A percentile compares a stretch with the other conserved stretches of the same genome.
These are phyloP conservation scores for Colletotrichum acutatum DNA, from an alignment of 2,329 filamentous ascomycete genomes.

Conservation along the genomic window DNA sequence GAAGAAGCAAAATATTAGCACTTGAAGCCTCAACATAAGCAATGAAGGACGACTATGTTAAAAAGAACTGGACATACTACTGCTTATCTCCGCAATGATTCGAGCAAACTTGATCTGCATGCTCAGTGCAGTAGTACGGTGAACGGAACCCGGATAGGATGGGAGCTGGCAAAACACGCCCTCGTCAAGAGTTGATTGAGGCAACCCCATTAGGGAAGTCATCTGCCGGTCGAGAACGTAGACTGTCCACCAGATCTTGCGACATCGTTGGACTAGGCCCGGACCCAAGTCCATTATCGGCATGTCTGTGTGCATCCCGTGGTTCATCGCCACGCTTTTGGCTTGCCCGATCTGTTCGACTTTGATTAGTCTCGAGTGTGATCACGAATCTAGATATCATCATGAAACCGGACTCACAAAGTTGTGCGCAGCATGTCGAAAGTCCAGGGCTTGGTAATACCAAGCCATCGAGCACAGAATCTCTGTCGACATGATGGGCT, in stretches of 20 bases:
- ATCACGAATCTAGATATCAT: too few relatives aligned
- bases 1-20: not conserved
- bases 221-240: constrained; percentile 65
- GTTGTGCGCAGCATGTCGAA: constrained; percentile 56
- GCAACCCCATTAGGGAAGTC: constrained; percentile 64
- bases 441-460: constrained; percentile 63
- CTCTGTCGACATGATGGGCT: constrained; percentile 59
- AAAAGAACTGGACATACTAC: constrained; percentile 38
- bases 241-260: constrained; percentile 65
- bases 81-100: constrained; percentile 45
- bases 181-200: constrained; percentile 59
- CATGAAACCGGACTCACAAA: constrained; percentile 46
- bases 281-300: constrained; percentile 53
- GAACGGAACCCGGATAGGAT: constrained; percentile 41
- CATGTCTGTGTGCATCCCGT: constrained; percentile 66
- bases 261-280: constrained; percentile 54
- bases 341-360: constrained; percentile 58
- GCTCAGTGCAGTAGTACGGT: constrained; percentile 42
- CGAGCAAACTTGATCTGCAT: constrained; percentile 48
- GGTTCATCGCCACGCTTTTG: constrained; percentile 58
- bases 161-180: constrained; percentile 57
- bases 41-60: not conserved
- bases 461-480: constrained; percentile 62
- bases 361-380: not conserved
- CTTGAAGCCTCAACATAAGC: not conserved